Percentiles rank a stretch among this genome's conserved stretches.
Conservation (phyloP, 768 basidiomycete species). For the Cystobasidium ongulense region DNA sequence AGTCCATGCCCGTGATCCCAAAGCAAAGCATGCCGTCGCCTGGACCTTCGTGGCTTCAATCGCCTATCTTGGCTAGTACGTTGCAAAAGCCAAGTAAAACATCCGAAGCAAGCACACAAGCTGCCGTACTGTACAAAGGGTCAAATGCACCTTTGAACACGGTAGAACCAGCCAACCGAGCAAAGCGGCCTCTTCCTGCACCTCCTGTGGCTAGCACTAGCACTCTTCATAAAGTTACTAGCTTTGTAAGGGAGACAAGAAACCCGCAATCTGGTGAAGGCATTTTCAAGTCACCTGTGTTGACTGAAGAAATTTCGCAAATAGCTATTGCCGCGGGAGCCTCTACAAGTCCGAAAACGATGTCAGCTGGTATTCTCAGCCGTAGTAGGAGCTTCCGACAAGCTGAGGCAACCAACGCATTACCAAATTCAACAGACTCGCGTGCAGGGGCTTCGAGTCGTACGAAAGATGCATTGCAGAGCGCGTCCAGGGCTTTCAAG, state of each 20-base stretch:
- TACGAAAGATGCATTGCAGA: no score
- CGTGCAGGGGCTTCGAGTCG: no score
- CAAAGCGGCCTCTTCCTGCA: neutral
- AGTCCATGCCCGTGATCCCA: neutral
- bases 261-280: no score
- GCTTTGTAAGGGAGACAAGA: no score
- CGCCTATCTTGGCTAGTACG: neutral
- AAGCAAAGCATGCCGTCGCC: neutral
- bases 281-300: no score
- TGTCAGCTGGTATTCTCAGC: neutral
- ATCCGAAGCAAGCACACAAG: neutral
- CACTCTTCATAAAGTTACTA: neutral
- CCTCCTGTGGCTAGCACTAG: neutral
- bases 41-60: neutral
- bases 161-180: neutral
- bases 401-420: neutral
- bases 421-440: no score
- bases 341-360: neutral
- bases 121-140: neutral
- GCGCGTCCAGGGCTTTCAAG: no score
- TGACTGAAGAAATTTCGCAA: no score
- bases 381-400: constrained; percentile 1
- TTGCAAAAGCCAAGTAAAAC: neutral
- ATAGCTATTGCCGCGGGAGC: neutral
- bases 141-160: neutral